These are phyloP conservation scores for Podila horticola DNA, from an alignment of 192 early-diverging fungal genomes.

Conservation along the genomic window DNA sequence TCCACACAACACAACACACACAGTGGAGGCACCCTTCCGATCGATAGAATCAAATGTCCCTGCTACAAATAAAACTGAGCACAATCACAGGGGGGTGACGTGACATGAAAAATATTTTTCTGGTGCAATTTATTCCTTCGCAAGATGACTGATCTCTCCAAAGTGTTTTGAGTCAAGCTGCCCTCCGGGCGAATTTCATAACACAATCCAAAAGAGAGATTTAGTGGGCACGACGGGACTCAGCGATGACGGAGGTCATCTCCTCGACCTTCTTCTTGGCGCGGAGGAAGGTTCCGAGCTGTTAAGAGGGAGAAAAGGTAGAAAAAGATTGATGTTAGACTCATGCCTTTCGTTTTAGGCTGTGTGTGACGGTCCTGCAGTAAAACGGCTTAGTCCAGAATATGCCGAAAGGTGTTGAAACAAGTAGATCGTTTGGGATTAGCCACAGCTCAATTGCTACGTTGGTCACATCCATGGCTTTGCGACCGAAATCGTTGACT, in stretches of 20 bases:
- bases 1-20: background rate
- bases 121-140: slow-evolving; percentile 4
- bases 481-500: no score
- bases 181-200: background rate
- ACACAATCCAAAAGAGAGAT: slow-evolving; percentile 7
- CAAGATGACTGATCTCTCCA: no score
- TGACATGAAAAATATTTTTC: background rate
- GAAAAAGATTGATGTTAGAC: background rate
- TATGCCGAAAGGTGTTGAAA: no score
- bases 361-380: no score
- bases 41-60: background rate
- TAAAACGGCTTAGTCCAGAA: no score
- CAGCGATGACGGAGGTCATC: slow-evolving; percentile 90
- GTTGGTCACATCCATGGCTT: no score
- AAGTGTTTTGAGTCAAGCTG: background rate
- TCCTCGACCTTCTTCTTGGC: slow-evolving; percentile 99
- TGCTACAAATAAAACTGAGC: background rate
- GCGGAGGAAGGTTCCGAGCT: slow-evolving; percentile 95
- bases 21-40: no score
- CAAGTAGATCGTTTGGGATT: no score
- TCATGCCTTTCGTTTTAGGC: background rate
- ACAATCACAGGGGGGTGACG: background rate
- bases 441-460: no score
- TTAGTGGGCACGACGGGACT: slow-evolving; percentile 81
- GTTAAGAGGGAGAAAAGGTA: slow-evolving; percentile 1